These are phyloP conservation scores for Nicotiana paniculata DNA, from an alignment of 257 asterid genomes.

Conservation along the genomic window DNA sequence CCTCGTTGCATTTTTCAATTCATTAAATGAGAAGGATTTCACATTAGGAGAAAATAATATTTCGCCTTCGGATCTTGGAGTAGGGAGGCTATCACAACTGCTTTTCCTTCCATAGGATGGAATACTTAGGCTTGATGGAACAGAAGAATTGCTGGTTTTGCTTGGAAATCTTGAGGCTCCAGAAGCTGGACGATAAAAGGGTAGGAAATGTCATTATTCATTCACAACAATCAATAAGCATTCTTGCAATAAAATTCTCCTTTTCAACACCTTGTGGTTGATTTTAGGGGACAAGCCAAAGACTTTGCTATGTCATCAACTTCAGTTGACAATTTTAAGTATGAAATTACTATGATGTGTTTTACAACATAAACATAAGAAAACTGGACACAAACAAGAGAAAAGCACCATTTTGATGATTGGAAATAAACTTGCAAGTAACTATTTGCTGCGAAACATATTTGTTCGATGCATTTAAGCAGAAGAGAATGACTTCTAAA, in stretches of 20 bases:
- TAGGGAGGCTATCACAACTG: constrained; percentile 57
- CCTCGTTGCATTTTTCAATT: constrained; percentile 74
- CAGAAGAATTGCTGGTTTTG: constrained; percentile 41
- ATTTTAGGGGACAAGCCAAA: not conserved
- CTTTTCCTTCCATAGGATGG: constrained; percentile 54
- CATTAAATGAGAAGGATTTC: constrained; percentile 72
- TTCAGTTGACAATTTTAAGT: not conserved
- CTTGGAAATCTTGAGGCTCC: constrained; percentile 45
- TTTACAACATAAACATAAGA: not conserved
- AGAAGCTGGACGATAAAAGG: constrained; percentile 13
- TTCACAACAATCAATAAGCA: not conserved
- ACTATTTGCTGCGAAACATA: not conserved
- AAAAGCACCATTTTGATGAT: not conserved
- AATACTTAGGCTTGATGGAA: constrained; percentile 44
- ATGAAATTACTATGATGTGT: not conserved
- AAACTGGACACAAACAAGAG: not conserved
- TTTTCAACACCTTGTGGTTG: not conserved
- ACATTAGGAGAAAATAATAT: constrained; percentile 68
- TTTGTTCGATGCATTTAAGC: not conserved
- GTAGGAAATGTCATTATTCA: not conserved
- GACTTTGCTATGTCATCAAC: not conserved
- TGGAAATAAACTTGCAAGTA: not conserved
- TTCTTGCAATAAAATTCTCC: not conserved
- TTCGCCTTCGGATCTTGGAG: constrained; percentile 87
- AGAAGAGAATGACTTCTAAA: not conserved